A percentile compares a stretch with the other conserved stretches of the same genome.
Evolutionary conservation across 306 rosid species (phyloP).

Genomic region (Potentilla sterilis): DNA sequence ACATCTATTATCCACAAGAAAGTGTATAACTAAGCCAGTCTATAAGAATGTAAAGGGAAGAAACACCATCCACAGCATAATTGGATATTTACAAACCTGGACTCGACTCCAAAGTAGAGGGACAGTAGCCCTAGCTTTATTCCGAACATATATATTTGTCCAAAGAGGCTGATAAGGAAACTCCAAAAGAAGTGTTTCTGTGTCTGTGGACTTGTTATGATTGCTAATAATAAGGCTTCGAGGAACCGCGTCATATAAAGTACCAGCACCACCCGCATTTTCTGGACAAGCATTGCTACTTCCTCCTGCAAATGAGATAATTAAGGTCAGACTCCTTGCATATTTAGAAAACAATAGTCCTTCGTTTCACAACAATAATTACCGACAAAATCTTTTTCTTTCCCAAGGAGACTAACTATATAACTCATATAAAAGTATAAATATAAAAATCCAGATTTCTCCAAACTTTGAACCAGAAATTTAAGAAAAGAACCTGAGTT

Average conservation of each 20-base stretch:
- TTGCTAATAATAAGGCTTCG: conserved; percentile 80
- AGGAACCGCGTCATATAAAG: conserved; percentile 94
- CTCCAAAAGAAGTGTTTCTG: conserved; percentile 94
- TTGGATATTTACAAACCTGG: conserved; percentile 65
- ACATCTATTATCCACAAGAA: conserved; percentile 5
- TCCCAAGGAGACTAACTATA: background rate
- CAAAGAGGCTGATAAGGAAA: conserved; percentile 93
- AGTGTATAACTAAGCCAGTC: background rate
- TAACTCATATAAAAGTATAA: background rate
- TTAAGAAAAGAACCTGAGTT: background rate
- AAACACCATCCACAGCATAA: background rate
- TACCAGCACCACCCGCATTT: conserved; percentile 97
- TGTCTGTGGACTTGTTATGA: conserved; percentile 77
- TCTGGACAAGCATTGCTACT: conserved; percentile 74
- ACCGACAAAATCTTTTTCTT: background rate
- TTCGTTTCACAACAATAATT: conserved; percentile 1
- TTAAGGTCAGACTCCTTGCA: conserved; percentile 7
- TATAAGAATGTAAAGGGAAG: background rate
- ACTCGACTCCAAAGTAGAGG: conserved; percentile 99
- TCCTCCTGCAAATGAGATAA: conserved; percentile 65
- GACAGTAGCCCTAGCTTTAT: conserved; percentile 92
- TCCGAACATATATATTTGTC: conserved; percentile 88
- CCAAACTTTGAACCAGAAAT: background rate
- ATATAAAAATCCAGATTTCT: background rate
- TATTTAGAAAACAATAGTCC: background rate